Base-by-base conservation (phyloP, 2,329 filamentous ascomycete genomes). In the Aspergillus brasiliensis region DNA sequence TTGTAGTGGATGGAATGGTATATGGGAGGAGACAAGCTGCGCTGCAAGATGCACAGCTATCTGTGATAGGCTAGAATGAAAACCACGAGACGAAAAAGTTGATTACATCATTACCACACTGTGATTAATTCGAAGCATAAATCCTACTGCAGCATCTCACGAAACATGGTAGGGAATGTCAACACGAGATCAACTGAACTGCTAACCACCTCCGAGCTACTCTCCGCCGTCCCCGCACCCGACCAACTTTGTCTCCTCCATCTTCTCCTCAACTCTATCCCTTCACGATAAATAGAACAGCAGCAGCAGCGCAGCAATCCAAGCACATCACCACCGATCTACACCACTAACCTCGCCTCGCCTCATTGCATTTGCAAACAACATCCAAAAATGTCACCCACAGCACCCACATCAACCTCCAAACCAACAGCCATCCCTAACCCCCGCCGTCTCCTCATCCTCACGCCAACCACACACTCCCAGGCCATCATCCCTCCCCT, bases 371-470 rank as follows among this genome's bases (percentile, higher is more conserved):
- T 28, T n/a, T 23, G 31, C 23, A 31, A 3, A n/a, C n/a, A 10
- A 23, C 10, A 11, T 5, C 28, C 28, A 7, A 51, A 21, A 55
- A 51, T 21, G 8, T 47, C 47, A 23, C 34, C 25, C 23, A 28
- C 21, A 7, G 5, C 48, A 52, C 25, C 37, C 19, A 13, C 47
- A 57, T 7, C 44, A 48, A 46, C 28, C 2, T 8, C 44, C 34
- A 54, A 42, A 28, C 17, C 28, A 51, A 76, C 78, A 62, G 55
- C 68, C 57, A 76, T 78, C 62, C 55, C 68, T 56, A 77, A 76
- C 57, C 74, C 77, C n/a, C 75, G 75, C 56, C 77, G 77, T 15
- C 75, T 79, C 51, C 69, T 79, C 62, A 74, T 79, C 51, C 72
- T 79, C 52, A 70, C 76, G 5, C 76, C 77, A 17, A 67, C 70